Conservation (phyloP, 805 yeast genomes). For the Saturnispora sekii region DNA sequence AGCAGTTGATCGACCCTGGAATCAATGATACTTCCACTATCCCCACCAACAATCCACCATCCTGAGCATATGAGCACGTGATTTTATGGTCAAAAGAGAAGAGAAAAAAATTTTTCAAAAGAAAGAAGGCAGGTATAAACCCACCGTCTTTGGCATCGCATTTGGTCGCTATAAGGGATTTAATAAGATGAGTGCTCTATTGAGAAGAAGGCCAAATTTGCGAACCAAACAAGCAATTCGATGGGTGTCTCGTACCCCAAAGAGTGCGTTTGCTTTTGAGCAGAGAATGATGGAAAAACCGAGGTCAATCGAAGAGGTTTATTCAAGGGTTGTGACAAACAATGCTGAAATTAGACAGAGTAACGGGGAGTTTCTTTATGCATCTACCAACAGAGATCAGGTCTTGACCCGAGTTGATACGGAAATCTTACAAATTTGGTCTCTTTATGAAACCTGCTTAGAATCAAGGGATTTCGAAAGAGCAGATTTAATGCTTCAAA, state of each 20-base stretch:
- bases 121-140: neutral
- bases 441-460: conserved; percentile 69
- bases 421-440: conserved; percentile 35
- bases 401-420: conserved; percentile 22
- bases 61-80: no score
- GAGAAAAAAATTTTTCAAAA: conserved; percentile 1
- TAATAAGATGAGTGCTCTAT: conserved; percentile 5
- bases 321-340: conserved; percentile 7
- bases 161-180: neutral
- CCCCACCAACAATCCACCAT: no score
- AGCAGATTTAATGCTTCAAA: conserved; percentile 57
- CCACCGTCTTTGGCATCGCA: conserved; percentile 1
- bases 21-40: no score
- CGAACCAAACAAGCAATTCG: neutral
- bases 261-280: conserved; percentile 12
- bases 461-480: conserved; percentile 55
- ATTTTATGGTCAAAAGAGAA: no score
- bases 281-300: conserved; percentile 9
- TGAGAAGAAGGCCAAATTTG: neutral
- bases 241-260: conserved; percentile 6
- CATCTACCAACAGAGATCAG: conserved; percentile 21
- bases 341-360: neutral
- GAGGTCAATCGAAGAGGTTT: conserved; percentile 16
- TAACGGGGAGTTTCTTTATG: conserved; percentile 9
- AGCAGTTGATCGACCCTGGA: no score